Percentiles rank a stretch among this genome's conserved stretches.
Conservation (phyloP, 306 rosid species). For the Myrica gale region DNA sequence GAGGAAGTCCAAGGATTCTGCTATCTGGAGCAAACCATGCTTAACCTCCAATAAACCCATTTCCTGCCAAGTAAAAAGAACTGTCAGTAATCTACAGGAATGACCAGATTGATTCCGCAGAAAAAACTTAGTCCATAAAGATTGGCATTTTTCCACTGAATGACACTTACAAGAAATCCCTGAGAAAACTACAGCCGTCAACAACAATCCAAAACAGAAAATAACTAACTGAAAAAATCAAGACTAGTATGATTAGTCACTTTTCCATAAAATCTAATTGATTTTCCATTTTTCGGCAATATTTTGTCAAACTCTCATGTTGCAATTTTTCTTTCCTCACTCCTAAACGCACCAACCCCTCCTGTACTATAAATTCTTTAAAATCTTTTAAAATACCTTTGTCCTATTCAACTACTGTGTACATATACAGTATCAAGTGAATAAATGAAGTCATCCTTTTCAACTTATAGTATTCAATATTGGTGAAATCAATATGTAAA, state of each 20-base stretch:
- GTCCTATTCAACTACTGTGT: not conserved
- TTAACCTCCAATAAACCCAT: slow-evolving; percentile 94
- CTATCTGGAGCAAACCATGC: slow-evolving; percentile 94
- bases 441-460: not conserved
- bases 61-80: slow-evolving; percentile 46
- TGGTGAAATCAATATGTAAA: not conserved
- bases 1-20: slow-evolving; percentile 89
- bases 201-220: not conserved
- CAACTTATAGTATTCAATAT: not conserved
- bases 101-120: not conserved
- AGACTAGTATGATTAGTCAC: not conserved
- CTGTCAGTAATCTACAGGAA: slow-evolving; percentile 3
- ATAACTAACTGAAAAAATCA: not conserved
- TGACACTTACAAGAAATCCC: not conserved
- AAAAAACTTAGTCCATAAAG: not conserved
- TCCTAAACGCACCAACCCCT: not conserved
- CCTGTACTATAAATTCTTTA: not conserved
- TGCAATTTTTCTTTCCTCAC: not conserved
- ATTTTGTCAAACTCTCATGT: not conserved
- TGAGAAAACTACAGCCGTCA: not conserved
- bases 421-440: not conserved
- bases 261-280: not conserved
- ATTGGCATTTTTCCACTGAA: not conserved
- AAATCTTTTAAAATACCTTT: not conserved
- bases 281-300: not conserved